These are phyloP conservation scores for Zymoseptoria passerinii DNA, from an alignment of 2,329 filamentous ascomycete species.

Conservation along the genomic window DNA sequence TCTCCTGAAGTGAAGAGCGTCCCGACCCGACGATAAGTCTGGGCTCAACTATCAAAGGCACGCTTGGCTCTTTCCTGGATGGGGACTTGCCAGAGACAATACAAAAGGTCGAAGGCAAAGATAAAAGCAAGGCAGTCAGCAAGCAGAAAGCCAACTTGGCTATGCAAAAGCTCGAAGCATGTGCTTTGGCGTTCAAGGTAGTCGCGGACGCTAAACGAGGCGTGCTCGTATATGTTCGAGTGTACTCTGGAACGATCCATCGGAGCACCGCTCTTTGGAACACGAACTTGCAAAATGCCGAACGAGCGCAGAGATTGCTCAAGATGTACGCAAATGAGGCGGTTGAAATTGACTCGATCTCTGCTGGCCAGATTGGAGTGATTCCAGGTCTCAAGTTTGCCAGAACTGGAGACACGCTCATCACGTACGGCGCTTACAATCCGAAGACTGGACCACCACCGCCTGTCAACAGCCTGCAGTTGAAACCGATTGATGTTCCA, in stretches of 20 bases:
- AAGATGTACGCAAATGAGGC: slow-evolving; percentile 87
- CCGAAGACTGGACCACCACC: slow-evolving; percentile 57
- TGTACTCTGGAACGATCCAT: slow-evolving; percentile 76
- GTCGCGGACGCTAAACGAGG: slow-evolving; percentile 80
- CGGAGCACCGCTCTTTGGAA: slow-evolving; percentile 75
- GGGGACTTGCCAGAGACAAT: slow-evolving; percentile 24
- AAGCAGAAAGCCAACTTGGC: slow-evolving; percentile 34
- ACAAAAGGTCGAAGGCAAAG: slow-evolving; percentile 19
- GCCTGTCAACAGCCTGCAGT: slow-evolving; percentile 64
- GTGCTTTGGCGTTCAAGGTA: slow-evolving; percentile 80
- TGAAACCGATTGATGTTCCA: slow-evolving; percentile 80
- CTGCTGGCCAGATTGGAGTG: slow-evolving; percentile 86
- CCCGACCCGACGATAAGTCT: slow-evolving; percentile 71
- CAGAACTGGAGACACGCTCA: slow-evolving; percentile 86
- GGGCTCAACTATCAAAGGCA: slow-evolving; percentile 44
- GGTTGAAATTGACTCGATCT: slow-evolving; percentile 71
- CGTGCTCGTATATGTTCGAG: slow-evolving; percentile 81
- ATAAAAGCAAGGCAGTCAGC: slow-evolving; percentile 32
- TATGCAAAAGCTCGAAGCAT: slow-evolving; percentile 58
- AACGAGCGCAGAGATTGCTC: slow-evolving; percentile 70
- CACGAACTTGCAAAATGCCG: slow-evolving; percentile 69
- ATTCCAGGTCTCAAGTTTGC: slow-evolving; percentile 82
- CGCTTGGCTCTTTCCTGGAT: slow-evolving; percentile 41
- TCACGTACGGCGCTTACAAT: slow-evolving; percentile 60
- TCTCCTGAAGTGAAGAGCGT: slow-evolving; percentile 65